phyloP scores from a whole-genome alignment of 2,329 filamentous ascomycete genomes.

The Hypoxylon sp. region DNA sequence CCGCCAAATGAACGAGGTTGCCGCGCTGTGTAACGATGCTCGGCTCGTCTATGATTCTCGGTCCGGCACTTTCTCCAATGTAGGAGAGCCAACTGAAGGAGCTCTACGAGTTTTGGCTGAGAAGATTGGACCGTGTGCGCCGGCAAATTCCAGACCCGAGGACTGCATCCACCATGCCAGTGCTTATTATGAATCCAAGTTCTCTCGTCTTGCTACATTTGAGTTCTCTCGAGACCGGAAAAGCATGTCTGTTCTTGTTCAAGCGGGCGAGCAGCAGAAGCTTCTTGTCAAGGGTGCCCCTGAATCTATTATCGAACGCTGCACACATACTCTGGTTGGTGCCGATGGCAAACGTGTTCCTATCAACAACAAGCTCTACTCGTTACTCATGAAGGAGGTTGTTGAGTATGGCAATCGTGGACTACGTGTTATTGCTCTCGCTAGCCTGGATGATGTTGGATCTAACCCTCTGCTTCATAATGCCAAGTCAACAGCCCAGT shows the following conservation, averaged over 20 bases:
- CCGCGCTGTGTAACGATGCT: slow-evolving; percentile 90
- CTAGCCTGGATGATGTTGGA: slow-evolving; percentile 82
- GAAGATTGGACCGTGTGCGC: slow-evolving; percentile 89
- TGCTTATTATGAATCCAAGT: slow-evolving; percentile 83
- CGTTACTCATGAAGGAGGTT: slow-evolving; percentile 83
- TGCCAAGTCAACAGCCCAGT: slow-evolving; percentile 87
- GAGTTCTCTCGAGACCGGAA: slow-evolving; percentile 98
- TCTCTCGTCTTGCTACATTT: slow-evolving; percentile 85
- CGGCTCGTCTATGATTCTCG: slow-evolving; percentile 85
- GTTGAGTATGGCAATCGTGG: slow-evolving; percentile 92
- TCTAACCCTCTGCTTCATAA: slow-evolving; percentile 77
- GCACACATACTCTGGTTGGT: slow-evolving; percentile 85
- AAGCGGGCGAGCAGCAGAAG: slow-evolving; percentile 78
- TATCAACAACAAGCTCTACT: slow-evolving; percentile 77
- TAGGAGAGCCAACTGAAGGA: slow-evolving; percentile 96
- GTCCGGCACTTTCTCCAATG: slow-evolving; percentile 80
- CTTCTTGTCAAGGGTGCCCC: slow-evolving; percentile 97
- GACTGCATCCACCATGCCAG: slow-evolving; percentile 86
- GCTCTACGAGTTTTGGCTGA: slow-evolving; percentile 91
- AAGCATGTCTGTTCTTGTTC: slow-evolving; percentile 97
- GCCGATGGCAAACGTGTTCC: slow-evolving; percentile 82
- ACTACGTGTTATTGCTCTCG: slow-evolving; percentile 94
- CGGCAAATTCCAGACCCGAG: slow-evolving; percentile 64
- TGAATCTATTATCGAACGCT: slow-evolving; percentile 93
- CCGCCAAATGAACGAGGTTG: slow-evolving; percentile 80